Evolutionary conservation across 192 early-diverging fungal genomes (phyloP).

Genomic region (Umbelopsis vinacea): DNA sequence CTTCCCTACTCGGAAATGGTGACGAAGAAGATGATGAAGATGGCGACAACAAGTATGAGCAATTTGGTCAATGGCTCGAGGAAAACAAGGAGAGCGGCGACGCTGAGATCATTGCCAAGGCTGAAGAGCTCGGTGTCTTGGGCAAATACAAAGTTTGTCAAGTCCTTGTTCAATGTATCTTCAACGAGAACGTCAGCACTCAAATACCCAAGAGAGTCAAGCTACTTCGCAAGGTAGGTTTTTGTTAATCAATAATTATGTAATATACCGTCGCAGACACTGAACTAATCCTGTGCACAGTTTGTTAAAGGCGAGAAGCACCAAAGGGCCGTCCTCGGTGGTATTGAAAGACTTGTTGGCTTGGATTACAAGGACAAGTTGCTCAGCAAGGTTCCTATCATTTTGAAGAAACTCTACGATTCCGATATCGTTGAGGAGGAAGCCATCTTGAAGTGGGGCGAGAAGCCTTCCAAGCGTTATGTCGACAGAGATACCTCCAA

Average conservation of each 20-base stretch:
- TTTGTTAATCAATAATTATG: too few species aligned
- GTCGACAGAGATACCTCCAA: slow-evolving; percentile 82
- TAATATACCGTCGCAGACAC: too few species aligned
- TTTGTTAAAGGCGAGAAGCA: slow-evolving; percentile 84
- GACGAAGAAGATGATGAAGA: slow-evolving; percentile 65
- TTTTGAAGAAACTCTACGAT: slow-evolving; percentile 91
- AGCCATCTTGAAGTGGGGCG: slow-evolving; percentile 86
- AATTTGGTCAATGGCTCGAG: slow-evolving; percentile 77
- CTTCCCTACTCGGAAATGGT: slow-evolving; percentile 43
- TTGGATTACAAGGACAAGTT: slow-evolving; percentile 55
- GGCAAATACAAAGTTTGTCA: slow-evolving; percentile 80
- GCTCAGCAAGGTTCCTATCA: slow-evolving; percentile 69
- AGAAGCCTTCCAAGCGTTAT: slow-evolving; percentile 75
- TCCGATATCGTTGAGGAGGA: slow-evolving; percentile 93
- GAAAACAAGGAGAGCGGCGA: slow-evolving; percentile 60
- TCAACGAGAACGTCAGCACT: slow-evolving; percentile 65
- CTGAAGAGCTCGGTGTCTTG: slow-evolving; percentile 72
- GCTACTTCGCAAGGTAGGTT: slow-evolving; percentile 56
- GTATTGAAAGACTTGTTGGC: slow-evolving; percentile 84
- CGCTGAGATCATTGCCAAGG: slow-evolving; percentile 78
- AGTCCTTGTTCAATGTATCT: slow-evolving; percentile 84
- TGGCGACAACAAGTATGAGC: slow-evolving; percentile 71
- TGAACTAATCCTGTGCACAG: neutral
- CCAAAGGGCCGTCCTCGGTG: slow-evolving; percentile 89
- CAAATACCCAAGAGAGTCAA: slow-evolving; percentile 74